A percentile compares a stretch with the other conserved stretches of the same genome.
phyloP scores from a whole-genome alignment of 768 basidiomycete species.

The Calocera viscosa region DNA sequence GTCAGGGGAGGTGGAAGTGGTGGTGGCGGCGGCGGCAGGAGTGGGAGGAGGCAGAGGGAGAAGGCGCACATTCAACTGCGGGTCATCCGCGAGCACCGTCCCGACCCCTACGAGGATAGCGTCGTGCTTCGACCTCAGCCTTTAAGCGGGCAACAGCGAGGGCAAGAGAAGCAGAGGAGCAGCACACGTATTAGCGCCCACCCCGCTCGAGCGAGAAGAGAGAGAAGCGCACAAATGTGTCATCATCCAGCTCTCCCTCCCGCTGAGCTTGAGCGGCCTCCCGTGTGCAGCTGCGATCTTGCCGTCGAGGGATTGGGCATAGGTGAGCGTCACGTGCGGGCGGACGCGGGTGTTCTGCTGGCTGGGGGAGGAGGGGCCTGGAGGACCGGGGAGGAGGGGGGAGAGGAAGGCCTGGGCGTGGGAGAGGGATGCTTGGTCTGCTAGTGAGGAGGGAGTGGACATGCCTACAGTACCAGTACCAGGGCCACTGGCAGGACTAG shows the following conservation, averaged over 20 bases:
- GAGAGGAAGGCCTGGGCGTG: neutral
- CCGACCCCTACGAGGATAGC: slow-evolving; percentile 84
- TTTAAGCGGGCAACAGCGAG: too few species aligned
- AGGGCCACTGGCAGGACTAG: neutral
- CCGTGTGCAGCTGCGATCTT: slow-evolving; percentile 71
- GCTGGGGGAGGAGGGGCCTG: neutral
- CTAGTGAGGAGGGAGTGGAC: neutral
- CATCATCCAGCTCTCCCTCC: slow-evolving; percentile 78
- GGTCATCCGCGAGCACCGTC: slow-evolving; percentile 83
- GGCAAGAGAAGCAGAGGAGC: neutral
- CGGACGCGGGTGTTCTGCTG: neutral
- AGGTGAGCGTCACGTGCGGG: slow-evolving; percentile 30
- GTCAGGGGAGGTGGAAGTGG: too few species aligned
- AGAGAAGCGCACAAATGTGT: slow-evolving; percentile 65
- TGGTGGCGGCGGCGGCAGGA: too few species aligned
- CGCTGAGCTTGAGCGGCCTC: slow-evolving; percentile 68
- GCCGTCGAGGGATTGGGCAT: slow-evolving; percentile 44
- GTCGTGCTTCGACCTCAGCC: slow-evolving; percentile 87
- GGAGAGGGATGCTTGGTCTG: neutral
- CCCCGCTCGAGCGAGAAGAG: neutral
- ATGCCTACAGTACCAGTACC: neutral
- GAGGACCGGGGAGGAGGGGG: neutral
- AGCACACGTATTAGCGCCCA: neutral
- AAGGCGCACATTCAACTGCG: slow-evolving; percentile 57
- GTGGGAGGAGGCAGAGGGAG: neutral